Evolutionary conservation across 352 stramenopile genomes (phyloP), one percentile per base, ranked within the genome.

Genomic region (Pythium volutum): DNA sequence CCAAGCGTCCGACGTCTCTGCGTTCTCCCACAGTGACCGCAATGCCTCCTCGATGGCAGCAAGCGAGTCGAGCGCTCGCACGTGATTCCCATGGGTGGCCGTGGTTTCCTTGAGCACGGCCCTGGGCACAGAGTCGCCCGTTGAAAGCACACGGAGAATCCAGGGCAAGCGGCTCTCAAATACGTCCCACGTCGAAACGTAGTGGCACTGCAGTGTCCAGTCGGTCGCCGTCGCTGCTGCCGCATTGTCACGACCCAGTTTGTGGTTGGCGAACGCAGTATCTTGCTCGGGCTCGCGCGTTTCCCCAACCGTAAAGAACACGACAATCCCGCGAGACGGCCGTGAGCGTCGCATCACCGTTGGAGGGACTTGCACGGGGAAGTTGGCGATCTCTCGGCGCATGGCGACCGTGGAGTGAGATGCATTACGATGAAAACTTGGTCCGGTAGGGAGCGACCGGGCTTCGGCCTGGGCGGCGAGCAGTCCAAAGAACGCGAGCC

Each of bases 401-500:
- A 22, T 33, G 2, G 18, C 11, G 20, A 42, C 31, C 31, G 10
- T 36, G 31, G 8, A 36, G 31, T 11, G 31, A 36, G 31, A 36
- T 11, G 31, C n/a, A n/a, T n/a, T n/a, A n/a, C n/a, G n/a, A n/a
- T n/a, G n/a, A n/a, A 36, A 36, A 11, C 31, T 12, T 36, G 31
- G 31, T 36, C 8, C 27, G 4, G 53, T 22, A 45, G 15, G 7
- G n/a, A 9, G 11, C 15, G 7, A 23, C n/a, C 38, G 34, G 23
- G 23, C 43, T 61, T 67, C 52, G 25, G 66, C 45, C 7, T 69
- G 55, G n/a, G 42, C 39, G 12, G 70, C 72, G 29, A 89, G 65
- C 2, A 75, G 56, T 25, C 59, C 57, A 39, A 85, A 84, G 63
- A 89, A 85, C 11, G 59, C 70, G 49, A 89, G 61, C 9, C 79